Evolutionary conservation across 176 grass and related monocot species (phyloP).

Genomic region (Thalia dealbata): DNA sequence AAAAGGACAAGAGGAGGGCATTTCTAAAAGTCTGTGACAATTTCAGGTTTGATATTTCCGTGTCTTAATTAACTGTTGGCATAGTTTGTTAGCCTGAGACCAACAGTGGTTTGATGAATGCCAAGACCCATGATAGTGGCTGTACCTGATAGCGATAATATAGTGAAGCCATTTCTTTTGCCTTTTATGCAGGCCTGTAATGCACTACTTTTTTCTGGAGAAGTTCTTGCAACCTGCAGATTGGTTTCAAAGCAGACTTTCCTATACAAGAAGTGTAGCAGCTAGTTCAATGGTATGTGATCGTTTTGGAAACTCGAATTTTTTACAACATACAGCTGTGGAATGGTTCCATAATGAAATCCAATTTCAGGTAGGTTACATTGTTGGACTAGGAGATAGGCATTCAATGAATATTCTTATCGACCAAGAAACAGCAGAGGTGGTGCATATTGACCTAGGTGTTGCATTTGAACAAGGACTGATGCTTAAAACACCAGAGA

Average conservation of each 20-base stretch:
- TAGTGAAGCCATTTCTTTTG: not conserved
- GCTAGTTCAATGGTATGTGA: slow-evolving; percentile 69
- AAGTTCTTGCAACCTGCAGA: slow-evolving; percentile 80
- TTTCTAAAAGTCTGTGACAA: slow-evolving; percentile 75
- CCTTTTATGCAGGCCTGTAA: slow-evolving; percentile 48
- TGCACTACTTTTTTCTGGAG: slow-evolving; percentile 95
- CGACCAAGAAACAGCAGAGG: slow-evolving; percentile 86
- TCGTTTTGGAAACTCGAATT: not conserved
- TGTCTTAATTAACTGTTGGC: slow-evolving; percentile 4
- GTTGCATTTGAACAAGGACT: slow-evolving; percentile 98
- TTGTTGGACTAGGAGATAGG: slow-evolving; percentile 90
- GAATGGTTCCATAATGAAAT: slow-evolving; percentile 11
- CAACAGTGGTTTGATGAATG: not conserved
- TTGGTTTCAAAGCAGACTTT: slow-evolving; percentile 81
- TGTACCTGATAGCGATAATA: not conserved
- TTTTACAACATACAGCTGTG: not conserved
- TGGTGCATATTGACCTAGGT: slow-evolving; percentile 95
- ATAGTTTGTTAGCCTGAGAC: not conserved
- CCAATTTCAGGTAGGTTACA: slow-evolving; percentile 71
- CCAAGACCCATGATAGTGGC: not conserved
- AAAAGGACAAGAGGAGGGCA: slow-evolving; percentile 86
- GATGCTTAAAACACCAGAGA: slow-evolving; percentile 88
- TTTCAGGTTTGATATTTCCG: slow-evolving; percentile 49
- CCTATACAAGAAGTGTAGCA: slow-evolving; percentile 90
- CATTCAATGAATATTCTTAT: slow-evolving; percentile 98